phyloP scores from a whole-genome alignment of 2,329 filamentous ascomycete species.

The Ceratocystiopsis sp. region DNA sequence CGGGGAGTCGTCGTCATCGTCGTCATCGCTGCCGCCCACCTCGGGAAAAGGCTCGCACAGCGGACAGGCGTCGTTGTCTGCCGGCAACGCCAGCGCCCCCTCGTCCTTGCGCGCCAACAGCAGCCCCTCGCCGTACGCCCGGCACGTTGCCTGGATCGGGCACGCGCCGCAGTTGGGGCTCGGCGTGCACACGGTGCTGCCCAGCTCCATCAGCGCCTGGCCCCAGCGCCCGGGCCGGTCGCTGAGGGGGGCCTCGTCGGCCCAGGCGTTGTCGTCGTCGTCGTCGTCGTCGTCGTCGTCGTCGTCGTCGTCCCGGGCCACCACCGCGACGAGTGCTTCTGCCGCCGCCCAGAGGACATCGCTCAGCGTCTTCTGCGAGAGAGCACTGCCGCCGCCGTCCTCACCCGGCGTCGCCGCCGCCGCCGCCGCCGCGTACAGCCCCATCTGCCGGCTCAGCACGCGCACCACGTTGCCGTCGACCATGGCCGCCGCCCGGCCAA shows the following conservation, averaged over 20 bases:
- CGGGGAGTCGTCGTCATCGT: conserved; percentile 9
- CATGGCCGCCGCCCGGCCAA: conserved; percentile 40
- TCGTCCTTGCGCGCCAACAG: conserved; percentile 8
- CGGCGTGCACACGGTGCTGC: conserved; percentile 43
- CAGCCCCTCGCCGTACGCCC: conserved; percentile 31
- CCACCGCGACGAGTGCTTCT: conserved; percentile 33
- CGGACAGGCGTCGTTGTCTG: conserved; percentile 27
- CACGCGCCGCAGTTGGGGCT: conserved; percentile 33
- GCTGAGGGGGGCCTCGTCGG: conserved; percentile 16
- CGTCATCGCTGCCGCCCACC: too few relatives aligned
- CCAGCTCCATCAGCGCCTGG: conserved; percentile 48
- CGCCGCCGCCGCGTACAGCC: conserved; percentile 38
- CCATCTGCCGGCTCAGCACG: conserved; percentile 43
- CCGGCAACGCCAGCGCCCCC: conserved; percentile 4
- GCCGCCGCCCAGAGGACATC: conserved; percentile 43
- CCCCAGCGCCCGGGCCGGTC: conserved; percentile 43
- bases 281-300: conserved; percentile 7
- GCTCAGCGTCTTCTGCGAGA: conserved; percentile 31
- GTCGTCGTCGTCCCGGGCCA: conserved; percentile 22
- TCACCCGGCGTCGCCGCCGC: too few relatives aligned
- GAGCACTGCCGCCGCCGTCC: too few relatives aligned
- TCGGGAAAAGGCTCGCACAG: conserved; percentile 31
- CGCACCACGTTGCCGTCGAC: conserved; percentile 47
- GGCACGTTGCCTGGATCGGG: conserved; percentile 33
- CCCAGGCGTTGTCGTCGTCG: conserved; percentile 6